Evolutionary conservation across 257 asterid species (phyloP).

Genomic region (Datura wrightii): DNA sequence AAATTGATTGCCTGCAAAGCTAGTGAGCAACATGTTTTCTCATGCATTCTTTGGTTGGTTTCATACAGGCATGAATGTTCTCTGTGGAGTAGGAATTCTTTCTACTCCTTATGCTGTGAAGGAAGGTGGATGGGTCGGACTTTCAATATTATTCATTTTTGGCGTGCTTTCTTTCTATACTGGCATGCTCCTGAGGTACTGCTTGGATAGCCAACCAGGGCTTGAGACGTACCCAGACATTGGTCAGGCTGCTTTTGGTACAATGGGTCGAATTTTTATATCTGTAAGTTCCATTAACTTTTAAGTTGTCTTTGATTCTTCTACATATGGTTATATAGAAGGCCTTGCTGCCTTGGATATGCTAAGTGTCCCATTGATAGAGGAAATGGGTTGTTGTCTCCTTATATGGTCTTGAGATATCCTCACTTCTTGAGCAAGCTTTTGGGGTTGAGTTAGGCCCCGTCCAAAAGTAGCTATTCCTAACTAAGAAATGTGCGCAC

Average conservation of each 20-base stretch:
- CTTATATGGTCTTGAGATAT: neutral
- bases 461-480: neutral
- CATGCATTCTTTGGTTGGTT: neutral
- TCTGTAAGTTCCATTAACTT: conserved; percentile 63
- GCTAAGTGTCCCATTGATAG: neutral
- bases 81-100: conserved; percentile 89
- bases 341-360: conserved; percentile 12
- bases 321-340: neutral
- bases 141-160: conserved; percentile 37
- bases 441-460: neutral
- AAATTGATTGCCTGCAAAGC: conserved; percentile 14
- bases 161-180: conserved; percentile 46
- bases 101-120: conserved; percentile 46
- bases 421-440: neutral
- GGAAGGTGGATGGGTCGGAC: conserved; percentile 45
- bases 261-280: conserved; percentile 73
- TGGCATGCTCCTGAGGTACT: conserved; percentile 79
- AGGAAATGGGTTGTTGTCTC: neutral
- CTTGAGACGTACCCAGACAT: conserved; percentile 96
- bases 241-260: conserved; percentile 98
- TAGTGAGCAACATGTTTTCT: conserved; percentile 1
- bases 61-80: conserved; percentile 45
- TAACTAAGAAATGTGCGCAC: conserved; percentile 9
- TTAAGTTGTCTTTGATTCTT: conserved; percentile 17
- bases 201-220: conserved; percentile 98